Conservation (phyloP, 2,329 filamentous ascomycete species). For the Alternaria brassicicola region DNA sequence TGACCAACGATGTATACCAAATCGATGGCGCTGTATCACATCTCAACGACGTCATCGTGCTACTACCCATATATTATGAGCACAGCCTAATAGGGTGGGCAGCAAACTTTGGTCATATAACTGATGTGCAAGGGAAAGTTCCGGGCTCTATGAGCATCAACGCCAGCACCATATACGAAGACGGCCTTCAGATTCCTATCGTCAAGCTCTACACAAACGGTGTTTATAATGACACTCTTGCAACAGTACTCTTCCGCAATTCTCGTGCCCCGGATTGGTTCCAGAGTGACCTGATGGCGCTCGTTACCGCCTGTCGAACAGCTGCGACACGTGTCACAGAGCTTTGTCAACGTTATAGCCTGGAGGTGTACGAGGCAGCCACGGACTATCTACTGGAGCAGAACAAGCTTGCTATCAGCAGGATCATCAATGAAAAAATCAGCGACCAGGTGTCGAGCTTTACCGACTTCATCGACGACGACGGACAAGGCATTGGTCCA, state of each 20-base stretch:
- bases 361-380: conserved; percentile 54
- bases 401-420: conserved; percentile 53
- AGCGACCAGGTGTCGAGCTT: conserved; percentile 52
- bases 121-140: conserved; percentile 54
- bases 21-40: conserved; percentile 58
- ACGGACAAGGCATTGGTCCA: conserved; percentile 54
- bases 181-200: conserved; percentile 58
- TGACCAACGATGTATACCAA: conserved; percentile 60
- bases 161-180: conserved; percentile 56
- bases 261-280: conserved; percentile 58
- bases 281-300: conserved; percentile 55
- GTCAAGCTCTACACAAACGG: conserved; percentile 56
- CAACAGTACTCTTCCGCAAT: conserved; percentile 56
- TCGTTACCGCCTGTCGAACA: conserved; percentile 56
- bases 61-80: conserved; percentile 56
- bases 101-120: conserved; percentile 59
- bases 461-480: conserved; percentile 59
- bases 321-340: conserved; percentile 55
- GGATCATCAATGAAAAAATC: conserved; percentile 56
- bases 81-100: conserved; percentile 56
- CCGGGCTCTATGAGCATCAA: conserved; percentile 60
- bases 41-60: conserved; percentile 58
- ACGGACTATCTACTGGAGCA: conserved; percentile 54
- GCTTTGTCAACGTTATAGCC: conserved; percentile 54
- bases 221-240: conserved; percentile 52